phyloP scores from a whole-genome alignment of 768 basidiomycete genomes.

The Pholiota molesta region DNA sequence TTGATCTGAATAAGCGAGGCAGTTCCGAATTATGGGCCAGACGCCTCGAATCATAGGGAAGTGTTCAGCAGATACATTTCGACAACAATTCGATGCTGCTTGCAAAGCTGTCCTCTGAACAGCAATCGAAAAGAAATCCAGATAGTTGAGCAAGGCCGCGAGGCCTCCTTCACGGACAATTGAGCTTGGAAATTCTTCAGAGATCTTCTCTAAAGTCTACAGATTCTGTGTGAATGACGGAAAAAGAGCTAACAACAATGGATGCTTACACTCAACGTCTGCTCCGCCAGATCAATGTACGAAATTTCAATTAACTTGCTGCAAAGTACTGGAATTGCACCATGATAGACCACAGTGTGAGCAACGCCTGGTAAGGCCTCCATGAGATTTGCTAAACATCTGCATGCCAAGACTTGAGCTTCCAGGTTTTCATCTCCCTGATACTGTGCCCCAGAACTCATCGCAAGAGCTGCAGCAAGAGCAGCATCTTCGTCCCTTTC shows the following conservation, averaged over 20 bases:
- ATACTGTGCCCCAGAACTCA: conserved; percentile 70
- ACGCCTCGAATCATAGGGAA: conserved; percentile 88
- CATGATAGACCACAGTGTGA: conserved; percentile 97
- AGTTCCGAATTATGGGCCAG: conserved; percentile 92
- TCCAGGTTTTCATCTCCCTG: conserved; percentile 89
- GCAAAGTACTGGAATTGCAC: conserved; percentile 97
- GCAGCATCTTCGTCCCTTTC: conserved; percentile 85
- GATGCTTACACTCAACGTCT: conserved; percentile 87
- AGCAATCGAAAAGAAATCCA: conserved; percentile 98
- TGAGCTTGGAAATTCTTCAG: conserved; percentile 94
- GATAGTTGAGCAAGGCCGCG: conserved; percentile 88
- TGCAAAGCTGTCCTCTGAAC: conserved; percentile 97
- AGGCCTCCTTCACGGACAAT: conserved; percentile 97
- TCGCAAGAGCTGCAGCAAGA: conserved; percentile 83
- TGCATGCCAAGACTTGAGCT: conserved; percentile 93
- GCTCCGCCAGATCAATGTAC: conserved; percentile 97
- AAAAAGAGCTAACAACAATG: conserved; percentile 17
- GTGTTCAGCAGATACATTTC: conserved; percentile 87
- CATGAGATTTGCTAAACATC: conserved; percentile 97
- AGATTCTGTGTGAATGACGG: conserved; percentile 17
- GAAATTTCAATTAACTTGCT: conserved; percentile 97
- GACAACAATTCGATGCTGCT: conserved; percentile 96
- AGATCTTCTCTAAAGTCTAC: conserved; percentile 97
- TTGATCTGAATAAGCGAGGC: conserved; percentile 90
- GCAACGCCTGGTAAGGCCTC: conserved; percentile 97